Evolutionary conservation across 768 basidiomycete genomes (phyloP).

Genomic region (Xerocomellus intermedius): DNA sequence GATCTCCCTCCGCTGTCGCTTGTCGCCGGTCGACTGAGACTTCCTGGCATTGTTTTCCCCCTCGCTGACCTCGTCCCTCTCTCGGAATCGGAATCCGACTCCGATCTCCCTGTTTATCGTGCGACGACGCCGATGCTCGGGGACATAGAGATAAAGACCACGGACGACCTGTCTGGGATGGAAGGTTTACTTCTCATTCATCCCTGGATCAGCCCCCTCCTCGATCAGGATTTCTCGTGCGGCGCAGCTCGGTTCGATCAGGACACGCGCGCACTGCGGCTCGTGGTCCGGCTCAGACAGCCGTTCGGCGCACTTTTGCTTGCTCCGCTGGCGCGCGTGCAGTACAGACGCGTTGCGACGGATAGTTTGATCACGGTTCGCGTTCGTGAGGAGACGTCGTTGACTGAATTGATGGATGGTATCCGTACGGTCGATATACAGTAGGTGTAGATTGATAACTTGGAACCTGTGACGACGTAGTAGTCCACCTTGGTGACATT

Average conservation of each 20-base stretch:
- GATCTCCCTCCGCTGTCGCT: too few species aligned
- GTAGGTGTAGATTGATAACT: not conserved
- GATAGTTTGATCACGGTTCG: not conserved
- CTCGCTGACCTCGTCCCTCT: too few species aligned
- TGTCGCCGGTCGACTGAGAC: too few species aligned
- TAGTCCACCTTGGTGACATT: too few species aligned
- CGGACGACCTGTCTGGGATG: not conserved
- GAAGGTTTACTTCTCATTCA: too few species aligned
- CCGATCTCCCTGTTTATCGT: not conserved
- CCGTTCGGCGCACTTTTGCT: conserved; percentile 6
- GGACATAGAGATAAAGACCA: not conserved
- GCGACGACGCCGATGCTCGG: not conserved
- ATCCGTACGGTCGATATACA: not conserved
- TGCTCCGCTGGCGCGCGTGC: not conserved
- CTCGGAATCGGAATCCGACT: too few species aligned
- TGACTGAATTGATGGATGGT: not conserved
- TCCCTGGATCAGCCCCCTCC: conserved; percentile 6
- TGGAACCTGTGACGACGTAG: too few species aligned
- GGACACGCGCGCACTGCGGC: not conserved
- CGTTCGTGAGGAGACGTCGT: not conserved
- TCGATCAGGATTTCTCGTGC: not conserved
- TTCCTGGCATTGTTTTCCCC: too few species aligned
- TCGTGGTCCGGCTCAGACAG: not conserved
- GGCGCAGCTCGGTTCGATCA: not conserved
- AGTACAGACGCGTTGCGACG: not conserved